Conservation (phyloP, 495 filamentous ascomycete genomes). For the Achaetomiella virescens region DNA sequence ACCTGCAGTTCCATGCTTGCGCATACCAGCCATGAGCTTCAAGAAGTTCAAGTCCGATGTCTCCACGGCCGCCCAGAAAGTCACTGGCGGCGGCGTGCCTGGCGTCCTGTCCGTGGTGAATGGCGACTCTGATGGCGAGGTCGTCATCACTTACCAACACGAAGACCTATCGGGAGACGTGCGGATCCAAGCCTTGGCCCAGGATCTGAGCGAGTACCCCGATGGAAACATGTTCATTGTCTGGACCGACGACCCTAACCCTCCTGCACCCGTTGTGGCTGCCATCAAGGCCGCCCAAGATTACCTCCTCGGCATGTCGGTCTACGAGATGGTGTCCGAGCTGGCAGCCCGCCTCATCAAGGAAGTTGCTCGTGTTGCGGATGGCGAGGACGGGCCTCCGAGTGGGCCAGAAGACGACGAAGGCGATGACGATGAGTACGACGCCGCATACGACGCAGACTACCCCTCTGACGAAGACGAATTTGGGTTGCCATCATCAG, state of each 20-base stretch:
- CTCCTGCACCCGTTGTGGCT: conserved; percentile 3
- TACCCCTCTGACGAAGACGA: conserved; percentile 25
- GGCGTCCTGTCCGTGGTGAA: conserved; percentile 15
- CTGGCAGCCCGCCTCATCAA: conserved; percentile 38
- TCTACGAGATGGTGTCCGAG: conserved; percentile 39
- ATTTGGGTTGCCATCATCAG: conserved; percentile 13
- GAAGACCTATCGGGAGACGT: conserved; percentile 13
- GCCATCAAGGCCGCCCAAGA: conserved; percentile 12
- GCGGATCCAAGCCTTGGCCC: conserved; percentile 16
- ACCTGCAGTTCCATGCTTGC: not conserved
- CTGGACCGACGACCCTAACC: conserved; percentile 50
- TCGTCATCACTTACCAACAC: conserved; percentile 26
- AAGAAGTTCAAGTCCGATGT: conserved; percentile 35
- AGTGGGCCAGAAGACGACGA: conserved; percentile 26
- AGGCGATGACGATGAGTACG: conserved; percentile 24
- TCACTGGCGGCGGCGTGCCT: conserved; percentile 22
- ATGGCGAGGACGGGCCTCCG: conserved; percentile 29
- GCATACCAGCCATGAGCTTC: conserved; percentile 17
- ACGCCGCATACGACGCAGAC: conserved; percentile 27
- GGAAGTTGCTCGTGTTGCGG: conserved; percentile 25
- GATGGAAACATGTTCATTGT: conserved; percentile 52
- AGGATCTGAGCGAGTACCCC: conserved; percentile 61
- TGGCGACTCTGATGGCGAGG: conserved; percentile 23
- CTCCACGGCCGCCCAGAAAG: conserved; percentile 18
- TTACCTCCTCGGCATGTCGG: conserved; percentile 34